These are phyloP conservation scores for Xylaria sp. DNA, from an alignment of 2,329 filamentous ascomycete genomes.

Conservation along the genomic window DNA sequence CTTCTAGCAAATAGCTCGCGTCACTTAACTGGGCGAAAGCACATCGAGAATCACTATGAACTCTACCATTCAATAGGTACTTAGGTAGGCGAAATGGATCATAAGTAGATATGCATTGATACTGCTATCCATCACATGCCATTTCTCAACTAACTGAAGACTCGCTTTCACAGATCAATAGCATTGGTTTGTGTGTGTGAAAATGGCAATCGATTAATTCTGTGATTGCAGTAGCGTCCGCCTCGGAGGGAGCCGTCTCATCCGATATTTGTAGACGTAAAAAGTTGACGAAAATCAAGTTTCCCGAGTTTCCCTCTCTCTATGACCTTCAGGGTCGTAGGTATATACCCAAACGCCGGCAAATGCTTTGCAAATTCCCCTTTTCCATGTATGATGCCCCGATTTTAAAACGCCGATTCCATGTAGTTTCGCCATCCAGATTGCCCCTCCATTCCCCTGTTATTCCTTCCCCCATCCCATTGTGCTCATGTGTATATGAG, in stretches of 20 bases:
- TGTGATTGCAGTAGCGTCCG: too few relatives aligned
- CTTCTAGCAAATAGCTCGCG: too few relatives aligned
- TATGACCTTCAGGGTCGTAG: not conserved
- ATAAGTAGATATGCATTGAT: not conserved
- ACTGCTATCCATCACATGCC: not conserved
- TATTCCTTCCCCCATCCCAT: too few relatives aligned
- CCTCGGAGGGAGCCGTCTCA: too few relatives aligned
- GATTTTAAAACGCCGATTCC: conserved; percentile 27
- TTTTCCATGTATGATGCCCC: conserved; percentile 3
- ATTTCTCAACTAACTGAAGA: not conserved
- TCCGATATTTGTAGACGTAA: not conserved
- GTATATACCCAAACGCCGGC: conserved; percentile 22
- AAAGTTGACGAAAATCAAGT: not conserved
- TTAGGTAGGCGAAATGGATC: not conserved
- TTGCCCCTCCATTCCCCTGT: not conserved
- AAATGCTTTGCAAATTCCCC: conserved; percentile 20
- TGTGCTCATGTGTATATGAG: not conserved
- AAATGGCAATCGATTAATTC: not conserved
- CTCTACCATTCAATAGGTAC: too few relatives aligned
- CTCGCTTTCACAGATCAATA: not conserved
- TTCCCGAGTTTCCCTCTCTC: not conserved
- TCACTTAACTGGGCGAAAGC: too few relatives aligned
- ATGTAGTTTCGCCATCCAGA: conserved; percentile 10
- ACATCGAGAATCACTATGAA: too few relatives aligned
- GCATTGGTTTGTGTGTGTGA: not conserved